Percentiles rank a stretch among this genome's conserved stretches.
Evolutionary conservation across 257 asterid genomes (phyloP).

Genomic region (Haberlea rhodopensis): DNA sequence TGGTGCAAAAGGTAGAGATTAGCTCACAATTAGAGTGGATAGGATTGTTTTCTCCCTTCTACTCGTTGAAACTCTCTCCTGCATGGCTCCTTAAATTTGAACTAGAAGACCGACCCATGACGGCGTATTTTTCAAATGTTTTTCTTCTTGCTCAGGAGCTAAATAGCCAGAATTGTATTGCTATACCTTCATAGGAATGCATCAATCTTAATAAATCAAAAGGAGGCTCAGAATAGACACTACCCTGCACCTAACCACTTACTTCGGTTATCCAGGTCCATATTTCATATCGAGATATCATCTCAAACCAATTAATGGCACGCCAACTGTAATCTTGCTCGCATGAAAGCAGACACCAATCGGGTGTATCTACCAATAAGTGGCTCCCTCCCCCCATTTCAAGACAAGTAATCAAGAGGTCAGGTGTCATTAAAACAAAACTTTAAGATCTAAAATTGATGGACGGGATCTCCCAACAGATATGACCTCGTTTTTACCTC

Average conservation of each 20-base stretch:
- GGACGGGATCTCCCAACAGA: too few species aligned
- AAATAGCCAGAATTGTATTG: too few species aligned
- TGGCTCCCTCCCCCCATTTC: slow-evolving; percentile 12
- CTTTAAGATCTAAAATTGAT: neutral
- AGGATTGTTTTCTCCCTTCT: too few species aligned
- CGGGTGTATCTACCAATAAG: neutral
- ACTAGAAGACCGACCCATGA: too few species aligned
- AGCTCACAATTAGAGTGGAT: neutral
- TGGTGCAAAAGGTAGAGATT: neutral
- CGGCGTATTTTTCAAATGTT: too few species aligned
- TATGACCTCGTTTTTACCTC: neutral
- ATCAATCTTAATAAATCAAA: too few species aligned
- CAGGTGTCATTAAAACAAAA: neutral
- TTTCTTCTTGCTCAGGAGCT: too few species aligned
- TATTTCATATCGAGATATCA: slow-evolving; percentile 5
- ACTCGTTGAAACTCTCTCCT: neutral
- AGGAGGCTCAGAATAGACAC: too few species aligned
- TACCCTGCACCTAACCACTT: too few species aligned
- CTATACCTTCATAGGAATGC: too few species aligned
- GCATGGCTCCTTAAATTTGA: too few species aligned
- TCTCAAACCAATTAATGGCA: neutral
- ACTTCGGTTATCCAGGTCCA: neutral
- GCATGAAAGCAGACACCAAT: neutral
- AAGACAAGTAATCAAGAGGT: neutral
- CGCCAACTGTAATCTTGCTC: neutral